These are phyloP conservation scores for Platanthera zijinensis DNA, from an alignment of 106 monocot genomes.

Conservation along the genomic window DNA sequence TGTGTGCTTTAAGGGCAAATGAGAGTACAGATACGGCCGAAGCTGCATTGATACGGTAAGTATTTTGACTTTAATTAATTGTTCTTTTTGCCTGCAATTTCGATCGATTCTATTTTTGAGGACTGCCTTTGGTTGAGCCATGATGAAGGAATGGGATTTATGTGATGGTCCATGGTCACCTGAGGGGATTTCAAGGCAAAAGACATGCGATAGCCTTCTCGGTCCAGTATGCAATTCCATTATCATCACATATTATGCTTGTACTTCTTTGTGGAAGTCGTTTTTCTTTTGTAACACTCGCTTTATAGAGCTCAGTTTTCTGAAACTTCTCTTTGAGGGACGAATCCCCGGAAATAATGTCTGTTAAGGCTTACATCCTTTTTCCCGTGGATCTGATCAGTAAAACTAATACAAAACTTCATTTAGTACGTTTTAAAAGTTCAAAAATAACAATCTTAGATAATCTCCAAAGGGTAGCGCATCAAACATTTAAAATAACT, in stretches of 20 bases:
- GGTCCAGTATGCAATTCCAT: conserved; percentile 26
- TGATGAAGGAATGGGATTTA: conserved; percentile 49
- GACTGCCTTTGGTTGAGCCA: conserved; percentile 1
- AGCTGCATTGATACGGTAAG: conserved; percentile 48
- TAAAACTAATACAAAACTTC: background rate
- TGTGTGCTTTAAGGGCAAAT: conserved; percentile 37
- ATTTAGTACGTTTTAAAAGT: background rate
- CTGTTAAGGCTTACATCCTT: background rate
- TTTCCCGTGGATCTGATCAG: background rate
- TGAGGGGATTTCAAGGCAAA: conserved; percentile 49
- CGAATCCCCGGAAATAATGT: background rate
- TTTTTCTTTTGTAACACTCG: background rate
- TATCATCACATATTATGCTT: background rate
- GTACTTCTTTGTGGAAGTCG: background rate
- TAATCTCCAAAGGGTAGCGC: background rate
- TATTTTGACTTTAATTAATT: conserved; percentile 6
- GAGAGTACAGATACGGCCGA: conserved; percentile 56
- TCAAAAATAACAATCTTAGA: background rate
- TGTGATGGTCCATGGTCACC: conserved; percentile 33
- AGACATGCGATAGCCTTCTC: conserved; percentile 35
- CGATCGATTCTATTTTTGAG: background rate
- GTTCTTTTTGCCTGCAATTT: background rate
- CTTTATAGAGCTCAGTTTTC: background rate
- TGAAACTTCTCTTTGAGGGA: background rate
- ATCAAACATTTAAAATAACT: too few relatives aligned